phyloP scores from a whole-genome alignment of 2,329 filamentous ascomycete genomes.

The Rutstroemia sp. region DNA sequence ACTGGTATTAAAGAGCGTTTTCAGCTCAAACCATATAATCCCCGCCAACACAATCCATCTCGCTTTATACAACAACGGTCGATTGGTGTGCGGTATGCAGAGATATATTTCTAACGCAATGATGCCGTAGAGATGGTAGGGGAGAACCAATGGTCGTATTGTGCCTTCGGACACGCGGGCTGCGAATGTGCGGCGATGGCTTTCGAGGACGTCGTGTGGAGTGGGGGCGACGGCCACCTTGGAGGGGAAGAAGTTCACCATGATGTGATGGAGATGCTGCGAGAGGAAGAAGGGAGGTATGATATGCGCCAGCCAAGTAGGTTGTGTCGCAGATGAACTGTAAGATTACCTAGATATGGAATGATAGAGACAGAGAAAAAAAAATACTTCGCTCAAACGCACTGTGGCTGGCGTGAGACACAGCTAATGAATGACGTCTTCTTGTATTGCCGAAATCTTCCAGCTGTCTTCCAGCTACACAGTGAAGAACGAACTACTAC shows the following conservation, averaged over 20 bases:
- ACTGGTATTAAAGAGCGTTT: constrained; percentile 36
- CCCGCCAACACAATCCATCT: constrained; percentile 43
- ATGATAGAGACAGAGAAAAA: too few relatives aligned
- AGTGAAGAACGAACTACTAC: too few relatives aligned
- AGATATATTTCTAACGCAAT: constrained; percentile 47
- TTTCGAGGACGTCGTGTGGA: constrained; percentile 20
- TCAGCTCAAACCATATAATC: constrained; percentile 37
- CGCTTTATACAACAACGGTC: constrained; percentile 43
- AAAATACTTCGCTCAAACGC: too few relatives aligned
- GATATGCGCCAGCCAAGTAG: too few relatives aligned
- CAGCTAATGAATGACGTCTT: too few relatives aligned
- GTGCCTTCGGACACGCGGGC: constrained; percentile 33
- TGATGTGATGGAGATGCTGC: not conserved
- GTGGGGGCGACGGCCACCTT: constrained; percentile 10
- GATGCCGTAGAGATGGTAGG: constrained; percentile 41
- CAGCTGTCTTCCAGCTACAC: too few relatives aligned
- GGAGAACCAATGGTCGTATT: constrained; percentile 43
- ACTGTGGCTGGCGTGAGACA: too few relatives aligned
- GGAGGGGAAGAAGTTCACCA: not conserved
- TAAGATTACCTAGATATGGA: too few relatives aligned
- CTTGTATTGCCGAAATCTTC: too few relatives aligned
- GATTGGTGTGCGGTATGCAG: constrained; percentile 43
- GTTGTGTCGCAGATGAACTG: too few relatives aligned
- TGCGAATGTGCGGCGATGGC: constrained; percentile 34
- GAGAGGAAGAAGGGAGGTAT: not conserved